Evolutionary conservation across 2,329 filamentous ascomycete genomes (phyloP).

Genomic region (Ophiostoma piceae): DNA sequence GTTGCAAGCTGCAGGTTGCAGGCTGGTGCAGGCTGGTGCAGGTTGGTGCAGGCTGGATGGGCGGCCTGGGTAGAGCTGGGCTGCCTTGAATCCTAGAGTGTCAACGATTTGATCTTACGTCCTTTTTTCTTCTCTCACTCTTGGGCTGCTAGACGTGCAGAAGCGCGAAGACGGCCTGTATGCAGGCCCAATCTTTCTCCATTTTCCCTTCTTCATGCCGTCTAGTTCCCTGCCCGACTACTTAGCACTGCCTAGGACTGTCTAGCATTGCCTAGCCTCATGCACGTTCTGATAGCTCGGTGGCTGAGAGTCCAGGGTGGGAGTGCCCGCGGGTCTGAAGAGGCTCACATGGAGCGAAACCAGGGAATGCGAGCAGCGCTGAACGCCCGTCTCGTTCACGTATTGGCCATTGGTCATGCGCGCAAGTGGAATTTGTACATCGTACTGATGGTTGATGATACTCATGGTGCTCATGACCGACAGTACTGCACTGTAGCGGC

Average conservation of each 20-base stretch:
- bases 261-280: not conserved
- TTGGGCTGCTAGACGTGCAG: conserved; percentile 48
- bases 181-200: not conserved
- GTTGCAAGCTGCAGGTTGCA: conserved; percentile 44
- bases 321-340: not conserved
- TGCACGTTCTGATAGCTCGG: not conserved
- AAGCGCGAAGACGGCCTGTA: conserved; percentile 38
- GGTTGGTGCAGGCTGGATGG: conserved; percentile 34
- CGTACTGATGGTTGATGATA: not conserved
- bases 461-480: not conserved
- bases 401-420: not conserved
- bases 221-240: not conserved
- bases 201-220: not conserved
- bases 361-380: not conserved
- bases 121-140: not conserved
- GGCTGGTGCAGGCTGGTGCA: not conserved
- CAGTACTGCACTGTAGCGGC: not conserved
- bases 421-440: not conserved
- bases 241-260: not conserved
- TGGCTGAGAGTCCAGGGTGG: not conserved
- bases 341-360: not conserved
- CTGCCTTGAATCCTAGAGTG: not conserved
- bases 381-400: not conserved
- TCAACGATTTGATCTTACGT: not conserved
- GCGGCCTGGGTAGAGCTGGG: not conserved